Evolutionary conservation across 2,329 filamentous ascomycete species (phyloP), one percentile per base, ranked within the genome.

Genomic region (Venturia aucupariae): DNA sequence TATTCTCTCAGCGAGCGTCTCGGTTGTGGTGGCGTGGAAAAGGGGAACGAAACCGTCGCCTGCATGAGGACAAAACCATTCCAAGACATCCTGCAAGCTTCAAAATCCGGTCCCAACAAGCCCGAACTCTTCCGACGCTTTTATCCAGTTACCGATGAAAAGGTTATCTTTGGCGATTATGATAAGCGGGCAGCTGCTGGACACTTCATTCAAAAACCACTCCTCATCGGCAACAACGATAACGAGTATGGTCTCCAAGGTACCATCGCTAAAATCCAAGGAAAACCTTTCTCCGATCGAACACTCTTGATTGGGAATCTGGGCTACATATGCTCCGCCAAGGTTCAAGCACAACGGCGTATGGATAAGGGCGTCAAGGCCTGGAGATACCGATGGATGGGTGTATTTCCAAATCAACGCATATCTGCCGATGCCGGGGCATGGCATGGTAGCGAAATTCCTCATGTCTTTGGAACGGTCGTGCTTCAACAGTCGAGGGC

Each of bases 1-100:
- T 64, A 42, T 32, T 38, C 64, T 5, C 38, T 54, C 51, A 42
- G 35, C 24, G 30, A 60, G 51, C 30, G 44, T 19, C 51, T 64
- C 17, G 63, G 63, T 8, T 64, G 63, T 46, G 63, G 63, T 15
- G 63, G 35, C 4, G 35, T 27, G 7, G 30, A 41, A 15, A 51
- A 24, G 22, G 63, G 57, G 3, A 38, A 64, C 3, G 66, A 64
- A 17, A 55, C 54, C 17, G 44, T 71, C 5, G 42, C 41, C 1
- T 72, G 70, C 57, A 71, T 71, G 69, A 67, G 68, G 39, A 55
- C 44, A 15, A 60, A 67, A 61, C 68, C 66, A 42, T 64, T 69
- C 42, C 22, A 66, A n/a, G 64, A 69, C 30, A 68, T 68, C 32
- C 66, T 69, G 22, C 68, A 67, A 4, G 68, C 68, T 19, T 69